Percentiles rank a stretch among this genome's conserved stretches.
Conservation (phyloP, 2,329 filamentous ascomycete genomes). For the Acarospora socialis region DNA sequence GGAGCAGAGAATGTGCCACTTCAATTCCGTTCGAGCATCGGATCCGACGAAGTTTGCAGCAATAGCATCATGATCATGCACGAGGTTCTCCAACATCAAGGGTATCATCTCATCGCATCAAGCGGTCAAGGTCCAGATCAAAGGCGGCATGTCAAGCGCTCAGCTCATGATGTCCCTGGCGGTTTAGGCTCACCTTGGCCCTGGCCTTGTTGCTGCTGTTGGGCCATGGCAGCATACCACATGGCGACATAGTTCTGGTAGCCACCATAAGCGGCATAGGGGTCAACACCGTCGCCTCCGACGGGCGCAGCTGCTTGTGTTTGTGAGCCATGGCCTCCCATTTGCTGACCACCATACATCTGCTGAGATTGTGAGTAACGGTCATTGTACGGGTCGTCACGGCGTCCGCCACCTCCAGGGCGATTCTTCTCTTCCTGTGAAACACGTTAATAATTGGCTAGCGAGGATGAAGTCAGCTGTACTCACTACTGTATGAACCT, state of each 20-base stretch:
- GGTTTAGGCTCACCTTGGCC: too few relatives aligned
- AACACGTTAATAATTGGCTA: constrained; percentile 12
- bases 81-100: too few relatives aligned
- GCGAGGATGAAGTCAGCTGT: neutral
- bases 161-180: too few relatives aligned
- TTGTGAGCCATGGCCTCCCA: constrained; percentile 31
- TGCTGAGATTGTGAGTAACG: constrained; percentile 35
- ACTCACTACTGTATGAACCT: constrained; percentile 77
- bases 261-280: constrained; percentile 69
- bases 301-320: constrained; percentile 27
- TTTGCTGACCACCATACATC: constrained; percentile 23
- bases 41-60: too few relatives aligned
- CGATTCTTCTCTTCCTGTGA: constrained; percentile 33
- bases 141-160: too few relatives aligned
- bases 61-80: too few relatives aligned
- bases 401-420: constrained; percentile 23
- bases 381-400: constrained; percentile 23
- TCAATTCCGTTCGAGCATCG: too few relatives aligned
- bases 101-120: too few relatives aligned
- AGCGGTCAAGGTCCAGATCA: too few relatives aligned
- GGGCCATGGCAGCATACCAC: constrained; percentile 60
- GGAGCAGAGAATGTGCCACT: too few relatives aligned
- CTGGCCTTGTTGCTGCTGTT: constrained; percentile 37
- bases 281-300: constrained; percentile 42
- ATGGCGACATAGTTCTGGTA: constrained; percentile 67